phyloP scores from a whole-genome alignment of 495 filamentous ascomycete species.

The Hypoxylon fragiforme region DNA sequence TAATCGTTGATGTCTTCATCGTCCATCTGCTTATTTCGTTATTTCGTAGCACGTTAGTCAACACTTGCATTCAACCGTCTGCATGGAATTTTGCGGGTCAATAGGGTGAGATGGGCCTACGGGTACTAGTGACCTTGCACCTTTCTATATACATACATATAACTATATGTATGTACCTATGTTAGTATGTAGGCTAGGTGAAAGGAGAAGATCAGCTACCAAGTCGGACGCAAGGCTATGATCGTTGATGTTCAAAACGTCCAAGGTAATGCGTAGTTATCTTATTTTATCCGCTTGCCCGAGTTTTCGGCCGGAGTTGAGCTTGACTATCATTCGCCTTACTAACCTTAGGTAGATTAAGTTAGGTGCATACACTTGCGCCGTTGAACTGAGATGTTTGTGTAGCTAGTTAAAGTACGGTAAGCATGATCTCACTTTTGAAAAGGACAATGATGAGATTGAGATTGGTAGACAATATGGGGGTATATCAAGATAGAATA shows the following conservation, averaged over 20 bases:
- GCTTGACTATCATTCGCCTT: constrained; percentile 7
- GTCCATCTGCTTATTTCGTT: neutral
- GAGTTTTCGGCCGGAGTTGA: constrained; percentile 8
- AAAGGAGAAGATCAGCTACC: too few relatives aligned
- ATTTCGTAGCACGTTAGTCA: neutral
- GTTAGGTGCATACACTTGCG: neutral
- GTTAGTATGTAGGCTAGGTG: too few relatives aligned
- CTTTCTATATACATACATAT: too few relatives aligned
- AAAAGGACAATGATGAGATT: too few relatives aligned
- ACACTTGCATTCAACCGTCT: neutral
- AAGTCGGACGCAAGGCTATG: too few relatives aligned
- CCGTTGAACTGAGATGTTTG: neutral
- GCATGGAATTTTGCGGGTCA: neutral
- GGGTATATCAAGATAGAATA: neutral
- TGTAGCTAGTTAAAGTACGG: neutral
- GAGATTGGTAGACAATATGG: neutral
- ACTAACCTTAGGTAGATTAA: neutral
- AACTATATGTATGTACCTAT: too few relatives aligned
- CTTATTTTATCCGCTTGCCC: constrained; percentile 25
- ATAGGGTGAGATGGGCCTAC: neutral
- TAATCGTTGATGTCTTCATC: neutral
- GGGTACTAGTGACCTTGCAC: too few relatives aligned
- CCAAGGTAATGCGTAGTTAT: too few relatives aligned
- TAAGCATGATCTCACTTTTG: neutral
- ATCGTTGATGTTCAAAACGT: too few relatives aligned